Evolutionary conservation across 1,284 basidiomycete genomes (phyloP), one percentile per base, ranked within the genome.

Genomic region (Apiotrichum gracile): DNA sequence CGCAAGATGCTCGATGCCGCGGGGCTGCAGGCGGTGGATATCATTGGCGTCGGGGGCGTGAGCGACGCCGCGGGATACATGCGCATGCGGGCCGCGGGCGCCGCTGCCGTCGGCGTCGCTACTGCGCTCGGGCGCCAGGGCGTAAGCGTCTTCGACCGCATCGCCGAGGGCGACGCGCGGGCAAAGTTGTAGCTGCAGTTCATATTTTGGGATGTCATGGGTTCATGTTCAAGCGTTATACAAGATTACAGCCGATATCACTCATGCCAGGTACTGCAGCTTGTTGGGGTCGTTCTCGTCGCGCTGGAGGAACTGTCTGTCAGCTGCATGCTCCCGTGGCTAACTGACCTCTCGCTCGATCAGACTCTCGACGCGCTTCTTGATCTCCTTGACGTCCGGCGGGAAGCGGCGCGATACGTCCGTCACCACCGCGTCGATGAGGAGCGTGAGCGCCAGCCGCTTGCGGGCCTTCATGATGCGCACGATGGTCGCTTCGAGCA

Each of bases 401-500:
- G 76, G 76, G 60, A 77, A 76, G 46, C 68, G 61, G 61, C 74
- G 74, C 22, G 85, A 86, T 52, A 97, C 87, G 42, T 86, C 58
- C 67, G 78, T 77, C 82, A 81, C 70, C 3, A 77, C 75, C 19
- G 72, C 72, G 62, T 79, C 78, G 33, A 79, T 71, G 49, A 96
- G 83, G 25, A 87, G 85, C 60, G 84, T 83, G 33, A 84, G 80
- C 71, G 87, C 87, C 66, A 94, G 78, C 70, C 85, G 85, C 76
- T 93, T 96, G 64, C 84, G 82, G 3, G 84, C 85, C 72, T 97
- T 97, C 91, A 97, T 93, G 67, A 94, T 85, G 3, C 91, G 84
- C 34, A 96, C 91, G 61, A 97, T 93, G 7, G 92, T 91, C 0
- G 92, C 91, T 63, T 97, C 92, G 25, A 97, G 78, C 48, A 87